Evolutionary conservation across 305 asterid species (phyloP).

Genomic region (Fraxinus angustifolia): DNA sequence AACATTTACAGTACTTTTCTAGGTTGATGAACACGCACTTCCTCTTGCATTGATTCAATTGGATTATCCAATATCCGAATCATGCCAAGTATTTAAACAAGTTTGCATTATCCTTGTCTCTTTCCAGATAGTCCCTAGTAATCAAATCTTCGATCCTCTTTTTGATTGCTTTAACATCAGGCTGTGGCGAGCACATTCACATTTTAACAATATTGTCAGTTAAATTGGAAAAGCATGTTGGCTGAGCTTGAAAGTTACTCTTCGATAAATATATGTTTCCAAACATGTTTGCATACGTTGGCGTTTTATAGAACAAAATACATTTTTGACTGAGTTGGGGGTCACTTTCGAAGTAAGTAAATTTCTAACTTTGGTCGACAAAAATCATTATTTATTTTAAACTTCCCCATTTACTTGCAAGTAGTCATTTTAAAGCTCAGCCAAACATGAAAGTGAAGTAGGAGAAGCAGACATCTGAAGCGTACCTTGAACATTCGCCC

Average conservation of each 20-base stretch:
- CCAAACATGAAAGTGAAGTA: neutral
- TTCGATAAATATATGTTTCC: neutral
- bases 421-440: neutral
- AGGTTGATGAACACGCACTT: slow-evolving; percentile 9
- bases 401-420: neutral
- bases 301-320: neutral
- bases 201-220: neutral
- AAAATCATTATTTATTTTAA: neutral
- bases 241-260: neutral
- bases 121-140: slow-evolving; percentile 82
- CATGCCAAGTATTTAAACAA: slow-evolving; percentile 87
- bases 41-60: neutral
- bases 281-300: neutral
- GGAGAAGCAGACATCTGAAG: neutral
- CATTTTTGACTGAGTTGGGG: neutral
- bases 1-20: slow-evolving; percentile 27
- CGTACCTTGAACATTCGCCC: slow-evolving; percentile 97
- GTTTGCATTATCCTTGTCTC: slow-evolving; percentile 91
- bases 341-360: neutral
- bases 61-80: slow-evolving; percentile 21
- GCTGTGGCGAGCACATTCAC: slow-evolving; percentile 39
- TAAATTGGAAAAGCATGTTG: neutral
- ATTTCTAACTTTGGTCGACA: neutral
- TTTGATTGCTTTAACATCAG: slow-evolving; percentile 94
- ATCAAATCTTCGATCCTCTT: slow-evolving; percentile 96